Conservation (phyloP, 495 filamentous ascomycete genomes). For the Daldinia loculata region DNA sequence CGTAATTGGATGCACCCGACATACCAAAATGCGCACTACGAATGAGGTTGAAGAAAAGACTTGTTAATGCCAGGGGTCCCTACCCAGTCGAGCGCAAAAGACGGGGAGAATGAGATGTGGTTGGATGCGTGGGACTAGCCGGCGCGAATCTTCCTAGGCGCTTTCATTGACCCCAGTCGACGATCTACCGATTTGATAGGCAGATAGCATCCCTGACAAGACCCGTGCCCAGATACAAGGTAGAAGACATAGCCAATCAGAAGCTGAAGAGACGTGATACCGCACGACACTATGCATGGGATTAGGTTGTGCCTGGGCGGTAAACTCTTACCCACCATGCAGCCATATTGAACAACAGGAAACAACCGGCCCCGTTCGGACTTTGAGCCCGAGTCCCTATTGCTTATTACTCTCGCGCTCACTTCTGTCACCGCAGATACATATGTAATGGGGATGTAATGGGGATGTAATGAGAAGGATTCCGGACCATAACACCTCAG, state of each 20-base stretch:
- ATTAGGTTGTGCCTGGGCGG: constrained; percentile 46
- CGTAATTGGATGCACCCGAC: constrained; percentile 26
- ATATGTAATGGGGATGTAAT: neutral
- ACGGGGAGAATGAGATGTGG: constrained; percentile 34
- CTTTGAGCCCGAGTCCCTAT: constrained; percentile 25
- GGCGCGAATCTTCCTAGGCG: constrained; percentile 43
- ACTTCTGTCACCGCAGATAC: constrained; percentile 9
- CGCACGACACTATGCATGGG: constrained; percentile 38
- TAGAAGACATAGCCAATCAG: constrained; percentile 37
- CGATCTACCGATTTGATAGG: constrained; percentile 45
- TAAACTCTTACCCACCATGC: constrained; percentile 34
- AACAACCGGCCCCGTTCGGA: constrained; percentile 29
- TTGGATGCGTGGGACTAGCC: constrained; percentile 40
- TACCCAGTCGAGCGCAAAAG: constrained; percentile 40
- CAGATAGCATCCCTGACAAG: constrained; percentile 30
- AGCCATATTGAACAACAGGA: constrained; percentile 20
- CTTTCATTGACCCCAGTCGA: constrained; percentile 35
- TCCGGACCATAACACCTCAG: neutral
- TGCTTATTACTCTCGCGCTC: constrained; percentile 14
- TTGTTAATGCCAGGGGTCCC: constrained; percentile 26
- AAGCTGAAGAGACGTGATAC: constrained; percentile 38
- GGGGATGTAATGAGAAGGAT: neutral
- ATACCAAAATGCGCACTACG: constrained; percentile 24
- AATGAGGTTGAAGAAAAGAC: constrained; percentile 42
- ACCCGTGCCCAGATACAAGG: constrained; percentile 44